phyloP scores from a whole-genome alignment of 306 rosid species.

The Lathyrus aphaca region DNA sequence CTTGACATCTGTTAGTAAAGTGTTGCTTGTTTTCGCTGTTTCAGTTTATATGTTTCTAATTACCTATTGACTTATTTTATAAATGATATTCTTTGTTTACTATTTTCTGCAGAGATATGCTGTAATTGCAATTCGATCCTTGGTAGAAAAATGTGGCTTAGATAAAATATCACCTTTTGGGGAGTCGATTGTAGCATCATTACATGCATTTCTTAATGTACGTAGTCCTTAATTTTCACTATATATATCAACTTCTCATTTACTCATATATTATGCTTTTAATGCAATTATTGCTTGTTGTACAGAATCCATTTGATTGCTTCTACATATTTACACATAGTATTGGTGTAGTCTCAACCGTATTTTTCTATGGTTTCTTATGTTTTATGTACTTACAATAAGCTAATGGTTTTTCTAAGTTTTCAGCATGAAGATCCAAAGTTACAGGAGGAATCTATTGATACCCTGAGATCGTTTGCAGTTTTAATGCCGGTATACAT shows the following conservation, averaged over 20 bases:
- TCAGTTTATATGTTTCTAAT: background rate
- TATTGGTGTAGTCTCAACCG: background rate
- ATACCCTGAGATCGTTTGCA: conserved; percentile 29
- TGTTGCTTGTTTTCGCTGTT: conserved; percentile 7
- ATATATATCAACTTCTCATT: conserved; percentile 10
- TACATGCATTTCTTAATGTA: conserved; percentile 38
- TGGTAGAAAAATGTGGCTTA: conserved; percentile 18
- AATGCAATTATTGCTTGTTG: conserved; percentile 1
- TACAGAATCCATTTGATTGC: background rate
- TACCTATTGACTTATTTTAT: background rate
- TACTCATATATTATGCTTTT: background rate
- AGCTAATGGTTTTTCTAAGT: conserved; percentile 18
- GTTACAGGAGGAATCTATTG: conserved; percentile 24
- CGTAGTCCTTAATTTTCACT: conserved; percentile 1
- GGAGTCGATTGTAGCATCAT: background rate
- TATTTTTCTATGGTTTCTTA: conserved; percentile 14
- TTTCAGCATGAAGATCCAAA: conserved; percentile 30
- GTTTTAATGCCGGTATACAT: conserved; percentile 24
- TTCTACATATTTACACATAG: background rate
- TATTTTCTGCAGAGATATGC: conserved; percentile 29
- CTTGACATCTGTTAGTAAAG: background rate
- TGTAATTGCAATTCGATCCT: background rate
- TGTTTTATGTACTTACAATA: background rate
- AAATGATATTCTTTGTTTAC: background rate
- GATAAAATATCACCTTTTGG: background rate